phyloP scores from a whole-genome alignment of 768 basidiomycete genomes.

The Leccinum truebloodii region DNA sequence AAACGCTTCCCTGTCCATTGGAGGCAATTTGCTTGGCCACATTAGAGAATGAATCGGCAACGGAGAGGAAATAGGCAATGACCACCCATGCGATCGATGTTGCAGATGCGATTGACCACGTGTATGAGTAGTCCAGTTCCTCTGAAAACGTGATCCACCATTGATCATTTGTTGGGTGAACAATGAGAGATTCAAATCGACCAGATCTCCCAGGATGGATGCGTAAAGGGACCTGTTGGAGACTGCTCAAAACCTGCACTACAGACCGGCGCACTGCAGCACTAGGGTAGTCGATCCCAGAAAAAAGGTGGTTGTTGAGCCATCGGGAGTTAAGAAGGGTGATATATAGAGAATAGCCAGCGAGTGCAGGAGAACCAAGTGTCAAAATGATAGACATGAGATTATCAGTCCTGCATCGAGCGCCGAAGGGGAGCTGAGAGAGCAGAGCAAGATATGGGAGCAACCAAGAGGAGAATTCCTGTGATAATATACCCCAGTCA shows the following conservation, averaged over 20 bases:
- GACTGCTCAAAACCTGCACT: slow-evolving; percentile 36
- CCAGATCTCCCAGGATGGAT: slow-evolving; percentile 27
- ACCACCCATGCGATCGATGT: slow-evolving; percentile 46
- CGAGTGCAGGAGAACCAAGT: slow-evolving; percentile 45
- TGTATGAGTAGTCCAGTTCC: slow-evolving; percentile 39
- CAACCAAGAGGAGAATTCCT: slow-evolving; percentile 46
- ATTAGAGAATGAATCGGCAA: slow-evolving; percentile 17
- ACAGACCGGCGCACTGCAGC: slow-evolving; percentile 18
- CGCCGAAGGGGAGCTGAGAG: slow-evolving; percentile 50
- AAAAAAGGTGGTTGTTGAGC: slow-evolving; percentile 37
- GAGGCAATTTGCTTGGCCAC: slow-evolving; percentile 25
- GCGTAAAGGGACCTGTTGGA: slow-evolving; percentile 45
- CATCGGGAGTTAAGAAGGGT: slow-evolving; percentile 46
- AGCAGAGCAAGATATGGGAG: slow-evolving; percentile 50
- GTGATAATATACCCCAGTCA: slow-evolving; percentile 22
- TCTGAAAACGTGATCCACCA: slow-evolving; percentile 41
- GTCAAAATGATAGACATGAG: slow-evolving; percentile 45
- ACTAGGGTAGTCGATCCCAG: slow-evolving; percentile 30
- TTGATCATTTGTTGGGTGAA: slow-evolving; percentile 41
- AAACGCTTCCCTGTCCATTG: slow-evolving; percentile 40
- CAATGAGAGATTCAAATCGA: slow-evolving; percentile 42
- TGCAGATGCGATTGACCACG: slow-evolving; percentile 42
- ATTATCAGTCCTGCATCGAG: slow-evolving; percentile 36
- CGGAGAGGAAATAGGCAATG: slow-evolving; percentile 38
- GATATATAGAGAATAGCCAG: slow-evolving; percentile 46